These are phyloP conservation scores for Pythium biforme DNA, from an alignment of 352 stramenopile species.

Conservation along the genomic window DNA sequence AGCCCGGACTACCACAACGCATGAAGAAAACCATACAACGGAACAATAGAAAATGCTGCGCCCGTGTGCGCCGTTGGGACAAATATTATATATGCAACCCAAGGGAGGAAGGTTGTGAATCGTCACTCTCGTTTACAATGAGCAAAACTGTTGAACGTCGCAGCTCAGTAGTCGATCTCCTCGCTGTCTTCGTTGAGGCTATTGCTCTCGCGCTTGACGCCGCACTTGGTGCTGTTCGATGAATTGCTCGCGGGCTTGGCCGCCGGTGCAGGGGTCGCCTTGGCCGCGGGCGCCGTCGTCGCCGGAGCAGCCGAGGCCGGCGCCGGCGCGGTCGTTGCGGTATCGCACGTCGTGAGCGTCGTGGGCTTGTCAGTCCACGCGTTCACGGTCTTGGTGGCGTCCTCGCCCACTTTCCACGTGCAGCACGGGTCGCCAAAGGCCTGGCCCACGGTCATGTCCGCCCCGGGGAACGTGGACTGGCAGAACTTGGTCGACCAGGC, in stretches of 20 bases:
- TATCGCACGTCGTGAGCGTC: slow-evolving; percentile 5
- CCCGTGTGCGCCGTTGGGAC: neutral
- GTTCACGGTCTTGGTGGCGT: slow-evolving; percentile 13
- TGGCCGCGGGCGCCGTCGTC: neutral
- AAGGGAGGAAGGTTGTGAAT: no score
- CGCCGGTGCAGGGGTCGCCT: neutral
- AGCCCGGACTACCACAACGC: slow-evolving; percentile 62
- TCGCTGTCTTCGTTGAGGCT: slow-evolving; percentile 16
- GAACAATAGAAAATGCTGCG: neutral
- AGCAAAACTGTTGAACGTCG: neutral
- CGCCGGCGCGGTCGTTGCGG: neutral
- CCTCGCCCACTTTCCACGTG: slow-evolving; percentile 30
- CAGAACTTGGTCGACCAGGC: slow-evolving; percentile 38
- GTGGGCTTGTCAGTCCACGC: slow-evolving; percentile 14
- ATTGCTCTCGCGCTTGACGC: slow-evolving; percentile 19
- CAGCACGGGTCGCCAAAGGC: slow-evolving; percentile 60
- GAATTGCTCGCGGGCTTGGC: neutral
- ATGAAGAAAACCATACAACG: slow-evolving; percentile 2
- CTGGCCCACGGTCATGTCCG: slow-evolving; percentile 43
- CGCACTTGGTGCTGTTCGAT: slow-evolving; percentile 14
- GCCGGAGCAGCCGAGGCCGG: neutral
- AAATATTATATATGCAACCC: neutral
- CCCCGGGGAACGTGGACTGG: slow-evolving; percentile 34
- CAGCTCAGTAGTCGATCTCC: slow-evolving; percentile 19
- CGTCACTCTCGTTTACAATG: neutral